These are phyloP conservation scores for Diplosphaera chodatii DNA, from an alignment of 139 green algal genomes.

Conservation along the genomic window DNA sequence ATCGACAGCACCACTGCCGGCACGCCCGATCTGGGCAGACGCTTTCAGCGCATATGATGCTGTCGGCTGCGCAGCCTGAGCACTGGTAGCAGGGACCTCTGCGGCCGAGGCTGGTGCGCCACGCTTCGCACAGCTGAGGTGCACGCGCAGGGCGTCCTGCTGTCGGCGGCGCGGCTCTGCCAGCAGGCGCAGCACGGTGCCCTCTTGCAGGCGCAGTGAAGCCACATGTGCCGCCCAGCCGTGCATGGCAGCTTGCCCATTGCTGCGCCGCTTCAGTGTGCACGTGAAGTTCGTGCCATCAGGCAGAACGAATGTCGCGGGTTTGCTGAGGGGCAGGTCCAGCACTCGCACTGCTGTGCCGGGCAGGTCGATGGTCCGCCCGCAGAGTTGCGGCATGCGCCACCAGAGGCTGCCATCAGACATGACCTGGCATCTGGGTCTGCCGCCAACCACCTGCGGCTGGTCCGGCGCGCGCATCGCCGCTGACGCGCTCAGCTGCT, in stretches of 20 bases:
- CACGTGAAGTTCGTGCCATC: neutral
- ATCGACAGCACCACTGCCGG: too few species aligned
- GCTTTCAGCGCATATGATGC: too few species aligned
- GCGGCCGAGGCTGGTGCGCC: too few species aligned
- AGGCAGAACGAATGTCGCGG: neutral
- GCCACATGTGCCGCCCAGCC: neutral
- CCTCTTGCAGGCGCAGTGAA: neutral
- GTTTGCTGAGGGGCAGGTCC: neutral
- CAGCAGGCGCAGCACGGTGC: too few species aligned
- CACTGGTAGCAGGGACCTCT: too few species aligned
- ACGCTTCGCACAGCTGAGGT: too few species aligned
- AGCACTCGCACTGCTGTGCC: too few species aligned
- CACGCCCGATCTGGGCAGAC: too few species aligned
- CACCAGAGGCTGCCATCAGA: neutral
- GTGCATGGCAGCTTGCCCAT: neutral
- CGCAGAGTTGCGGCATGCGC: neutral
- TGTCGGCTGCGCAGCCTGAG: too few species aligned
- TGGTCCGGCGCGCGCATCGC: too few species aligned
- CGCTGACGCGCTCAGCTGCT: neutral
- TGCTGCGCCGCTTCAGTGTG: neutral
- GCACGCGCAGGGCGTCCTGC: too few species aligned
- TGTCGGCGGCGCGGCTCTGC: too few species aligned
- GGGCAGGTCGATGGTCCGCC: neutral
- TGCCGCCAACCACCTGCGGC: neutral
- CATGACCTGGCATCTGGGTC: neutral